Evolutionary conservation across 2,329 filamentous ascomycete species (phyloP), one percentile per base, ranked within the genome.

Genomic region (Cercospora sp.): DNA sequence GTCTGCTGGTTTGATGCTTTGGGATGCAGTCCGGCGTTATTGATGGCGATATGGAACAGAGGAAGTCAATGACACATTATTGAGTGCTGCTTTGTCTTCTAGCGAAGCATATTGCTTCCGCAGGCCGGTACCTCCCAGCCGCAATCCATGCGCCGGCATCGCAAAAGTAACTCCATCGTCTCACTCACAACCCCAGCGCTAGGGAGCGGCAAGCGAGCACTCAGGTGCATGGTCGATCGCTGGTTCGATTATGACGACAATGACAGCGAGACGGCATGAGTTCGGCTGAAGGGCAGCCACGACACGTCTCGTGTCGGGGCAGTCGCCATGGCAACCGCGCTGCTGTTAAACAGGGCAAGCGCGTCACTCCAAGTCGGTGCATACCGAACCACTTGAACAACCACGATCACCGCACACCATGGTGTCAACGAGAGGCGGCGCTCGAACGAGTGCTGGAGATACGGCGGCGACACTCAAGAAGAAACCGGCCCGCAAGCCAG

Each of bases 391-490:
- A 28, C 18, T 42, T 65, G 40, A 23, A 68, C 45, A 30, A 45
- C 51, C 57, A 68, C 45, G 64, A 60, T 48, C 61, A 58, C 18
- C 45, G 40, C 13, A 59, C n/a, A 72, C 26, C 26, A 79, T 80
- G 78, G 78, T 79, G 45, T 76, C 78, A 18, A 80, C 78, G 64
- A 69, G 78, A 67, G 71, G 76, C 33, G 74, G 73, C 30, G 75
- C 75, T 69, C 71, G 72, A 3, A 75, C 71, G 64, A 63, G 63
- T 45, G 51, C n/a, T 23, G 33, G 57, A 12, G 64, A 68, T 10
- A 68, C 72, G 9, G 69, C 70, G 20, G 68, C 68, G 26, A 67
- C 73, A 8, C 67, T 79, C 31, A 71, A 73, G 45, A 79, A 79
- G 72, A 79, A 78, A 68, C 75, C 78, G 13, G 73, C 78, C 12